A percentile compares a stretch with the other conserved stretches of the same genome.
Conservation (phyloP, 768 basidiomycete species). For the Candolleomyces efflorescens region DNA sequence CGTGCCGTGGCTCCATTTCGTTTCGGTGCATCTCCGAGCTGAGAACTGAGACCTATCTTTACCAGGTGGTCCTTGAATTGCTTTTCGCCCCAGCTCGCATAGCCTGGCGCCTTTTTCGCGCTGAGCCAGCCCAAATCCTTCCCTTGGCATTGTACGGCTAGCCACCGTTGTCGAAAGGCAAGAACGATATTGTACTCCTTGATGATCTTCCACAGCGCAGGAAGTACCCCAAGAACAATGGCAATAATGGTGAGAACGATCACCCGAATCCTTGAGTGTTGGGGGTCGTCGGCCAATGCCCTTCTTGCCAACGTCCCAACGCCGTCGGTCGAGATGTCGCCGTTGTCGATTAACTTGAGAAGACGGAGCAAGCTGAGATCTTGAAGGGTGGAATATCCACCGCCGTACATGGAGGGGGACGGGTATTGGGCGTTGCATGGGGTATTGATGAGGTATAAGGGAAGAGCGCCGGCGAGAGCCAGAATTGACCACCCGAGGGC, state of each 20-base stretch:
- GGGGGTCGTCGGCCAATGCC: conserved; percentile 29
- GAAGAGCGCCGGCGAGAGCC: conserved; percentile 67
- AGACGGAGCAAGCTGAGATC: conserved; percentile 77
- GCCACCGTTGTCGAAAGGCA: conserved; percentile 55
- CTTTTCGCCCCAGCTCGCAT: conserved; percentile 70
- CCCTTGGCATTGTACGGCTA: conserved; percentile 57
- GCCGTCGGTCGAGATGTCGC: conserved; percentile 28
- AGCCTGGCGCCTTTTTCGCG: conserved; percentile 57
- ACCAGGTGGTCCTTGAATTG: conserved; percentile 64
- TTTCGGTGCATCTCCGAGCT: conserved; percentile 34
- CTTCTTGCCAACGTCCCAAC: conserved; percentile 26
- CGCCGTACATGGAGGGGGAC: conserved; percentile 40
- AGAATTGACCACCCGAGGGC: conserved; percentile 64
- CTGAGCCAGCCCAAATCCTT: conserved; percentile 77
- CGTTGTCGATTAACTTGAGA: conserved; percentile 54
- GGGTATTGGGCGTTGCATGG: conserved; percentile 63
- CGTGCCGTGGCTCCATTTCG: conserved; percentile 19
- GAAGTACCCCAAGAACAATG: conserved; percentile 57
- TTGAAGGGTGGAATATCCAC: conserved; percentile 62
- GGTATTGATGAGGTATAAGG: conserved; percentile 62
- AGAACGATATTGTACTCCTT: conserved; percentile 57
- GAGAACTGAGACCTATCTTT: conserved; percentile 62
- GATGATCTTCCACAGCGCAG: conserved; percentile 61
- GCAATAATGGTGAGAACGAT: conserved; percentile 65
- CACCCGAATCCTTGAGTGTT: conserved; percentile 53